Conservation (phyloP, 106 monocot species). For the Narthecium ossifragum region DNA sequence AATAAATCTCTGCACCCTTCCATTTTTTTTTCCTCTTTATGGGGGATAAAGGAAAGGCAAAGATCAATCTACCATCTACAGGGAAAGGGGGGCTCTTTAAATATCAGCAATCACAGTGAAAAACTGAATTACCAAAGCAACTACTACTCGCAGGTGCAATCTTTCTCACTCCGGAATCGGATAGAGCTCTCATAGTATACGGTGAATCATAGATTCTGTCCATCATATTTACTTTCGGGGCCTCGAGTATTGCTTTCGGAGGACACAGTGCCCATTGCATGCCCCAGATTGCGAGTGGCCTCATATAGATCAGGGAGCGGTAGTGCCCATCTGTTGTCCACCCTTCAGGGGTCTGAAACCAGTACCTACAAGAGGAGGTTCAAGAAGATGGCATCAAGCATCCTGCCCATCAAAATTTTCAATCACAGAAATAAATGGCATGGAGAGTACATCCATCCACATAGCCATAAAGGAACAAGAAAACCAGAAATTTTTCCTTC, state of each 20-base stretch:
- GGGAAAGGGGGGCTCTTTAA: too few species aligned
- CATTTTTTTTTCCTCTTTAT: too few species aligned
- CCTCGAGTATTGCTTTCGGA: constrained; percentile 75
- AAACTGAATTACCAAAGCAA: constrained; percentile 62
- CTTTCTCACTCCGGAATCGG: constrained; percentile 46
- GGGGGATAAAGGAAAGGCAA: background rate
- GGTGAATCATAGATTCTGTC: constrained; percentile 64
- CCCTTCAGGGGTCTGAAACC: constrained; percentile 96
- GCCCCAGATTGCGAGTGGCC: constrained; percentile 97
- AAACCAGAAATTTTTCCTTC: too few species aligned
- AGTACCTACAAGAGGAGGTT: constrained; percentile 79
- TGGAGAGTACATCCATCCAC: too few species aligned
- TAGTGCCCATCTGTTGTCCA: constrained; percentile 97
- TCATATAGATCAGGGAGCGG: constrained; percentile 87
- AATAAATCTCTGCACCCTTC: too few species aligned
- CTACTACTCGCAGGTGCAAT: constrained; percentile 37
- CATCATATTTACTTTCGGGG: constrained; percentile 80
- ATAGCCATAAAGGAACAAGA: too few species aligned
- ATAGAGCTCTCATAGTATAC: constrained; percentile 30
- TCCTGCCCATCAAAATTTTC: too few species aligned
- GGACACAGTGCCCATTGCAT: constrained; percentile 97
- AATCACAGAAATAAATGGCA: too few species aligned
- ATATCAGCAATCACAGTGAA: constrained; percentile 77
- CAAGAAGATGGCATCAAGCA: too few species aligned
- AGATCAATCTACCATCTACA: too few species aligned